Base-by-base conservation (phyloP, 176 grass and related monocot species). In the Rhynchospora pubera region DNA sequence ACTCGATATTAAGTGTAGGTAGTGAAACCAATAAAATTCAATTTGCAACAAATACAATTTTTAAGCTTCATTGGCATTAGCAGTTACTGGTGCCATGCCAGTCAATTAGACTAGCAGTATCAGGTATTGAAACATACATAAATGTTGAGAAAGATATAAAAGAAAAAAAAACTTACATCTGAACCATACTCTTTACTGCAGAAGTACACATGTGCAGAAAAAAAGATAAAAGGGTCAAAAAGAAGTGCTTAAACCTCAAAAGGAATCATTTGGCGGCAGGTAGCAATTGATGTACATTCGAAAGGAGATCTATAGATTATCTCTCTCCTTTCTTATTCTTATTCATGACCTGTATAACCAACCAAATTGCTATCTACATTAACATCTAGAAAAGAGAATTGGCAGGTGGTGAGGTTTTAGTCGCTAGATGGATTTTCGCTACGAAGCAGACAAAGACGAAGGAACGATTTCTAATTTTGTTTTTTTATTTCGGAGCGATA, bases 111-210 rank as follows among this genome's bases (percentile, higher is more conserved):
- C 19, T 51, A 74, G 11, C 48, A 76, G 2, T 76, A 53, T 53
- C 48, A 30, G 23, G 6, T 76, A 30, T 76, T 13, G 6, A 30
- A 55, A 53, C 72, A 46, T 53, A 12, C 3, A 48, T 71, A 73
- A 72, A 0, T 61, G 5, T 79, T 24, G 58, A 68, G 16, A 50
- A 42, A 64, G n/a, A n/a, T n/a, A n/a, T n/a, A n/a, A n/a, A n/a
- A n/a, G 65, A 76, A 21, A 82, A 61, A 13, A 39, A 15, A 10
- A 82, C 89, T 90, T 89, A 98, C 96, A 84, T 94, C 90, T 83
- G 87, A 91, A 79, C 94, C 83, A 30, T 92, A 92, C 74, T 91
- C 96, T 82, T 93, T 69, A 98, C 90, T 50, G 92, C 96, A 7
- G 87, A 91, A 34, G 90, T 91, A 88, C 92, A 98, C 32, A 91